Evolutionary conservation across 169 alveolate species (phyloP), one percentile per base, ranked within the genome.

Genomic region (Plasmodium gaboni): DNA sequence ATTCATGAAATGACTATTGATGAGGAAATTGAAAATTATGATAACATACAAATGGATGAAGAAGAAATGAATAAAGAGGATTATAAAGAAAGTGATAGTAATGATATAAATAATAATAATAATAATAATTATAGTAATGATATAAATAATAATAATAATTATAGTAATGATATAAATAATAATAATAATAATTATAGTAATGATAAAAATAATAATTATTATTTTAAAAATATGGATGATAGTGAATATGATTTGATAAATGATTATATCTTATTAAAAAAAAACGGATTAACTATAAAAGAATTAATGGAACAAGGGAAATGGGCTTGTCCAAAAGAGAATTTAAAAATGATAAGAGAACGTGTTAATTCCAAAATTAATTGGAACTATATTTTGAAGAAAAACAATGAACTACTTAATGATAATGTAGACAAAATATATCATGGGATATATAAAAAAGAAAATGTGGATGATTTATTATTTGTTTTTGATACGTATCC

Each of bases 401-500:
- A 83, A 57, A 83, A 83, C 9, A 83, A 83, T 44, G 64, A 50
- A 55, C 55, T 83, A 19, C 28, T 83, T 8, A 83, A 19, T 7
- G 83, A 83, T 68, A 83, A 83, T 15, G 73, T 83, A 2, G 83
- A 83, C 22, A 55, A 68, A 17, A 83, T 83, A 68, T 83, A 83
- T 44, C 44, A 68, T 15, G 85, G 32, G 1, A 83, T 83, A 55
- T 83, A 83, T 32, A 69, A 51, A 9, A 83, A 67, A 26, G 73
- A 83, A 53, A 68, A 83, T 26, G 51, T 83, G 6, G 85, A 83
- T 48, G 91, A 83, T 46, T 55, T 83, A 10, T 83, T 68, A 13
- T 83, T 83, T 17, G 68, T 44, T 28, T 83, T 83, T 48, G 91
- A 83, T 63, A 83, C 91, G 0, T 67, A 83, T 57, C 91, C 91